Percentiles rank a stretch among this genome's conserved stretches.
Evolutionary conservation across 1,139 yeast species (phyloP).

Genomic region (Suhomyces kunorum): DNA sequence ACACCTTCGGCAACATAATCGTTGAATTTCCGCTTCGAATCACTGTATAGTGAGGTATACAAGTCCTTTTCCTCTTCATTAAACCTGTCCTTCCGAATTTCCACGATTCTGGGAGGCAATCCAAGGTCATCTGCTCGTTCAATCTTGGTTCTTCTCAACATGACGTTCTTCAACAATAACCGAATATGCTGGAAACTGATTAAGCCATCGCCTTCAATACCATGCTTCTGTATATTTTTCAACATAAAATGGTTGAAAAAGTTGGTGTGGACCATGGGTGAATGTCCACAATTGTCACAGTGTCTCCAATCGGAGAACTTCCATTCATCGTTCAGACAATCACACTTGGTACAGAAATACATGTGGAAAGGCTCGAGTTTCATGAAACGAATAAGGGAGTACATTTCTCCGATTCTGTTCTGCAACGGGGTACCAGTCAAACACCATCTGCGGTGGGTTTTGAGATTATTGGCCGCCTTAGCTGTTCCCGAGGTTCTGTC

Average conservation of each 20-base stretch:
- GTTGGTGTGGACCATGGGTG: constrained; percentile 92
- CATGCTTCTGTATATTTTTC: constrained; percentile 82
- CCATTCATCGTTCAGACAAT: constrained; percentile 82
- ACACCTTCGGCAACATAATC: constrained; percentile 94
- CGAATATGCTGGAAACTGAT: constrained; percentile 79
- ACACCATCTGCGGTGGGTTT: constrained; percentile 81
- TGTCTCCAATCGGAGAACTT: constrained; percentile 75
- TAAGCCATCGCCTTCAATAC: constrained; percentile 77
- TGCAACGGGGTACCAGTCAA: constrained; percentile 95
- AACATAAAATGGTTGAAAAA: constrained; percentile 93
- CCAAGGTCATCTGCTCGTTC: constrained; percentile 98
- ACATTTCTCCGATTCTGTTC: constrained; percentile 93
- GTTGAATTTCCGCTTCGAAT: constrained; percentile 81
- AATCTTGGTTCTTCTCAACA: constrained; percentile 91
- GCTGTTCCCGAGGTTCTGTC: constrained; percentile 94
- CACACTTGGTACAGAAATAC: constrained; percentile 90
- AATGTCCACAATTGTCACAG: constrained; percentile 85
- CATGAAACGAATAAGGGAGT: constrained; percentile 82
- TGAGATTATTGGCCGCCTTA: constrained; percentile 76
- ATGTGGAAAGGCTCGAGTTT: constrained; percentile 82
- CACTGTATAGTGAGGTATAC: constrained; percentile 83
- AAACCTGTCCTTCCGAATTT: constrained; percentile 79
- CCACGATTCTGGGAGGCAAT: constrained; percentile 90
- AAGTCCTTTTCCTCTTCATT: constrained; percentile 94
- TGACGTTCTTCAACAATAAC: constrained; percentile 67